Evolutionary conservation across 352 stramenopile genomes (phyloP).

Genomic region (Saprolegnia parasitica): DNA sequence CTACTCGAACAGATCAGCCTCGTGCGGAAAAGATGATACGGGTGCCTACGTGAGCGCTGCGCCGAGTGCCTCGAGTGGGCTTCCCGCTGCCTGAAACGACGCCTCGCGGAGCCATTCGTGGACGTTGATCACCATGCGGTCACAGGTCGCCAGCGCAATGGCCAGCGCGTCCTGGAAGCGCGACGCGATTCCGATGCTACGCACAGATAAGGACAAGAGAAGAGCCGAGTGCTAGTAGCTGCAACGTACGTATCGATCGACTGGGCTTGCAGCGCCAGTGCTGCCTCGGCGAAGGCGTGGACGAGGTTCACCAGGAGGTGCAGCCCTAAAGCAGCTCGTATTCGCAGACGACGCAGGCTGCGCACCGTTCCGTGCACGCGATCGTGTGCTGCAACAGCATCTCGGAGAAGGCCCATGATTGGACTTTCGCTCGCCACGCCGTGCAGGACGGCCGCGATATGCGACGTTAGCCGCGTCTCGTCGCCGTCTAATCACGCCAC

Average conservation of each 20-base stretch:
- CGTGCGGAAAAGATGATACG: neutral
- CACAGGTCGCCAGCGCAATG: neutral
- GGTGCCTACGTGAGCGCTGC: neutral
- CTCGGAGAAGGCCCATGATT: constrained; percentile 2
- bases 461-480: neutral
- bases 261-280: neutral
- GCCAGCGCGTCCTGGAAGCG: constrained; percentile 1
- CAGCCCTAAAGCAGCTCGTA: neutral
- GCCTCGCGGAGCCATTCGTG: constrained; percentile 17
- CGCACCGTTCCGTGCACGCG: constrained; percentile 8
- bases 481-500: neutral
- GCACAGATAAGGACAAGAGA: neutral
- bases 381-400: neutral
- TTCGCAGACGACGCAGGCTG: neutral
- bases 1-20: neutral
- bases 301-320: constrained; percentile 18
- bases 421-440: constrained; percentile 7
- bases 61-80: neutral
- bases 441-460: constrained; percentile 10
- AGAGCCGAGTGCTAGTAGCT: too few relatives aligned
- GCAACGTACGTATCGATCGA: neutral
- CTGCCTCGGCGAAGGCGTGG: neutral
- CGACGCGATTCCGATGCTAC: neutral
- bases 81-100: neutral
- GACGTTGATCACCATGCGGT: constrained; percentile 20